These are phyloP conservation scores for Fimicolochytrium jonesii DNA, from an alignment of 192 early-diverging fungal species.

Conservation along the genomic window DNA sequence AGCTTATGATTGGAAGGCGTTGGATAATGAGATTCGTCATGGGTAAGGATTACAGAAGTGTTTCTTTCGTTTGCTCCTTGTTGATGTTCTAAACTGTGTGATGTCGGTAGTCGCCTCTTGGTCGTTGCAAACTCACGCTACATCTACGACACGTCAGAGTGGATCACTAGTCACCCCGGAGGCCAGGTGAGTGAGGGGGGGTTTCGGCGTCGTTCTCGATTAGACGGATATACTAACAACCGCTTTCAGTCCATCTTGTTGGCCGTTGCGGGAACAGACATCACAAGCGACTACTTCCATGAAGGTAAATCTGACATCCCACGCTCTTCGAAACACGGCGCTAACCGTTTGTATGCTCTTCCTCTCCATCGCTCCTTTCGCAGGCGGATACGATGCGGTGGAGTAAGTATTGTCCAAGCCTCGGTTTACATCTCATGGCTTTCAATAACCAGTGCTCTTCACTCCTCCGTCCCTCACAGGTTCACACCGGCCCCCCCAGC, in stretches of 20 bases:
- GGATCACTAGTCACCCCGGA: conserved; percentile 40
- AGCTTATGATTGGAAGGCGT: conserved; percentile 21
- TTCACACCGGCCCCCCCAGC: conserved; percentile 26
- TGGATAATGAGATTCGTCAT: conserved; percentile 26
- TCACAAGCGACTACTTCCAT: conserved; percentile 40
- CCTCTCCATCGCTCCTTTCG: neutral
- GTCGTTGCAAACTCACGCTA: conserved; percentile 41
- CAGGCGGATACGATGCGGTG: conserved; percentile 19
- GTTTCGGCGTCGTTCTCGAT: no score
- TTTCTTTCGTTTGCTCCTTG: no score
- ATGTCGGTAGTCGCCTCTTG: no score
- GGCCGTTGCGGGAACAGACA: conserved; percentile 37
- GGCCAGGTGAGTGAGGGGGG: no score
- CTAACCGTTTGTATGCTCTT: neutral
- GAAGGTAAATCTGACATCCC: conserved; percentile 29
- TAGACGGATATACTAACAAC: no score
- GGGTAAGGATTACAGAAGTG: no score
- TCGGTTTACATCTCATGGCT: no score
- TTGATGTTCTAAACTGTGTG: no score
- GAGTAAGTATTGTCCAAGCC: no score
- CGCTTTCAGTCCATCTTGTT: conserved; percentile 21
- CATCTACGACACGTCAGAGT: conserved; percentile 40
- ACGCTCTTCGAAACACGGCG: neutral
- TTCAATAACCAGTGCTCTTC: no score
- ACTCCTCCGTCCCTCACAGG: no score